Evolutionary conservation across 495 filamentous ascomycete species (phyloP).

Genomic region (Barbatosphaeria neglecta): DNA sequence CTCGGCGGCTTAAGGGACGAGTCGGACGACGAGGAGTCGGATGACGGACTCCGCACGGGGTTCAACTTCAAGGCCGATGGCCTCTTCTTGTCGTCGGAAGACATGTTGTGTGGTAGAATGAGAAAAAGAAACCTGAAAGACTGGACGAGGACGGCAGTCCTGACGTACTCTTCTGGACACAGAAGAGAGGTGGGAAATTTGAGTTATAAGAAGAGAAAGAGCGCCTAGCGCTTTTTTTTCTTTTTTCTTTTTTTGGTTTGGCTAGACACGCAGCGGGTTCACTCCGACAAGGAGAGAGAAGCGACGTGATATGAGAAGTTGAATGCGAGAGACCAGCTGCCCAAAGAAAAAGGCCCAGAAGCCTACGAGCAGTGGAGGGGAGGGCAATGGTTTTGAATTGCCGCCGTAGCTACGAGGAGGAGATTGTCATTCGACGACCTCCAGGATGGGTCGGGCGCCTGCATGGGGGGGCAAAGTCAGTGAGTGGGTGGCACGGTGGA

Average conservation of each 20-base stretch:
- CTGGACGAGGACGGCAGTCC: not conserved
- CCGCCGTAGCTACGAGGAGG: conserved; percentile 24
- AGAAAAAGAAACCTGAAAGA: conserved; percentile 23
- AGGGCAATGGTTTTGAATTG: conserved; percentile 41
- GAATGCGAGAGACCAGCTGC: conserved; percentile 45
- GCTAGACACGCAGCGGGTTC: conserved; percentile 14
- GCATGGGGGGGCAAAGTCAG: conserved; percentile 26
- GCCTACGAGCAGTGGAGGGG: conserved; percentile 23
- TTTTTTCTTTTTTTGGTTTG: too few relatives aligned
- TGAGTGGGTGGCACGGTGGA: conserved; percentile 12
- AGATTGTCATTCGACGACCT: conserved; percentile 20
- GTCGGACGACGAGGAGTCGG: conserved; percentile 39
- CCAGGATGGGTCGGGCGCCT: conserved; percentile 20
- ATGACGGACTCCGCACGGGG: conserved; percentile 33
- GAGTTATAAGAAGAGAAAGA: conserved; percentile 13
- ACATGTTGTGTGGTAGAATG: conserved; percentile 8
- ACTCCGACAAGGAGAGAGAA: conserved; percentile 15
- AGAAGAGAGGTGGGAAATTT: too few relatives aligned
- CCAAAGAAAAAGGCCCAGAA: conserved; percentile 24
- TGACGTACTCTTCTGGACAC: conserved; percentile 2
- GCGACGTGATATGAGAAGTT: conserved; percentile 4
- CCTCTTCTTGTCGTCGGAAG: conserved; percentile 41
- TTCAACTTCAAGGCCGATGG: conserved; percentile 36
- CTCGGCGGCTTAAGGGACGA: conserved; percentile 65
- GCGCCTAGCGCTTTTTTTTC: conserved; percentile 3